These are phyloP conservation scores for Ustilago hordei DNA, from an alignment of 1,284 basidiomycete species.

Conservation along the genomic window DNA sequence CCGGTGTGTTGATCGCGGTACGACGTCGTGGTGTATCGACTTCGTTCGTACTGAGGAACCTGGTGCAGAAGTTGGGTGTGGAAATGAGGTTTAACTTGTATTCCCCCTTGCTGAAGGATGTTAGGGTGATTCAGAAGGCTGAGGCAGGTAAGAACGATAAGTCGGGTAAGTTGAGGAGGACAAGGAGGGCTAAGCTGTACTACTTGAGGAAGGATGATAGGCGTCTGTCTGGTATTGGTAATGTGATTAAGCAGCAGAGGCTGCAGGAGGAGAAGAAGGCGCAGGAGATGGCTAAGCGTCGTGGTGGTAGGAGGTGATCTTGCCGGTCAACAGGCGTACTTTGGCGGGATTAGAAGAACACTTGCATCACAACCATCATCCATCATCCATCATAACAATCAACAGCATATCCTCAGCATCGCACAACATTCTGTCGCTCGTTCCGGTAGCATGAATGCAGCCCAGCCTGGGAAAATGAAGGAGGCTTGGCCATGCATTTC, in stretches of 20 bases:
- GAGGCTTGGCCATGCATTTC: background rate
- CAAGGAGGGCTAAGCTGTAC: slow-evolving; percentile 67
- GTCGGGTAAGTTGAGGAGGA: slow-evolving; percentile 53
- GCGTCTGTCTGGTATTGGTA: slow-evolving; percentile 55
- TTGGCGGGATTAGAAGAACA: background rate
- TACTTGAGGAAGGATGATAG: slow-evolving; percentile 65
- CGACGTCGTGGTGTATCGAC: slow-evolving; percentile 63
- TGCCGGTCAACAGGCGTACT: background rate
- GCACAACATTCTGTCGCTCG: background rate
- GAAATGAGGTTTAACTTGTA: slow-evolving; percentile 68
- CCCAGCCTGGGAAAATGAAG: background rate
- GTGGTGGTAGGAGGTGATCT: slow-evolving; percentile 35
- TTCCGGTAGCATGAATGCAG: background rate
- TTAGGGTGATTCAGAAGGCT: slow-evolving; percentile 63
- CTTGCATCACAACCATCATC: background rate
- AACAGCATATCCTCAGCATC: background rate
- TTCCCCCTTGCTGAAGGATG: slow-evolving; percentile 66
- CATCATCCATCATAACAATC: background rate
- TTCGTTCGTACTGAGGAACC: slow-evolving; percentile 65
- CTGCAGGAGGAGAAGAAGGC: slow-evolving; percentile 50
- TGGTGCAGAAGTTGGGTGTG: slow-evolving; percentile 68
- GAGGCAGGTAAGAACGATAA: slow-evolving; percentile 60
- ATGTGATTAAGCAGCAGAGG: slow-evolving; percentile 61
- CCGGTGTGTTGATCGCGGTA: slow-evolving; percentile 66
- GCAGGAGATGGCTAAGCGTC: slow-evolving; percentile 41